A percentile compares a stretch with the other conserved stretches of the same genome.
phyloP scores from a whole-genome alignment of 2,329 filamentous ascomycete species.

The Talaromyces sp. region DNA sequence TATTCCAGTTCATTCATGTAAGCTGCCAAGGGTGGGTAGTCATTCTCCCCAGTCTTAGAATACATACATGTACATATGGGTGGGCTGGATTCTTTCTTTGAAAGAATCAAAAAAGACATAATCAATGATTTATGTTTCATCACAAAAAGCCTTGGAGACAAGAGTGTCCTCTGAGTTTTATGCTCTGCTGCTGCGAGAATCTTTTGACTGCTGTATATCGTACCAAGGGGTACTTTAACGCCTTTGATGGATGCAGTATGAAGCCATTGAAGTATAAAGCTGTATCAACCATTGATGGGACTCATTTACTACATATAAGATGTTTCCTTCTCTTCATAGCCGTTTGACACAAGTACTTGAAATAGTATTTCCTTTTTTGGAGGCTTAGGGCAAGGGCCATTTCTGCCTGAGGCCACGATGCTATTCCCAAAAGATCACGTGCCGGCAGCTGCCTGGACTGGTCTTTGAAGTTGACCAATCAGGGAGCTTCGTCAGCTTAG shows the following conservation, averaged over 20 bases:
- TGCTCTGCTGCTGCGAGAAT: not conserved
- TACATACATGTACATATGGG: not conserved
- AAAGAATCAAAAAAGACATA: not conserved
- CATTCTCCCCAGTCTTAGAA: not conserved
- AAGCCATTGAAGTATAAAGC: not conserved
- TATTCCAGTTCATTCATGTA: not conserved
- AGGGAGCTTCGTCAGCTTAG: not conserved
- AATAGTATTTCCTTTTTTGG: not conserved
- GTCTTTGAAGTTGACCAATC: not conserved
- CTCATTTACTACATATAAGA: not conserved
- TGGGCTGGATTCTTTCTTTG: not conserved
- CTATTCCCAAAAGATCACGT: not conserved
- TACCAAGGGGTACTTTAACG: not conserved
- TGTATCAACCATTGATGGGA: not conserved
- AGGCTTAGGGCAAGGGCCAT: not conserved
- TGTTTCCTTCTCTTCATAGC: not conserved
- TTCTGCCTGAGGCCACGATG: not conserved
- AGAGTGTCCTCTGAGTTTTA: not conserved
- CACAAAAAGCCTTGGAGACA: not conserved
- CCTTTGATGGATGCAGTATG: not conserved
- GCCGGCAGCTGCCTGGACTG: not conserved
- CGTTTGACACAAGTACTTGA: not conserved
- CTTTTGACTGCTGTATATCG: slow-evolving; percentile 1
- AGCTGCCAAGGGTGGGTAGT: not conserved
- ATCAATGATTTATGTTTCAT: not conserved